Conservation (phyloP, 495 filamentous ascomycete species). For the Jackrogersella multiformis region DNA sequence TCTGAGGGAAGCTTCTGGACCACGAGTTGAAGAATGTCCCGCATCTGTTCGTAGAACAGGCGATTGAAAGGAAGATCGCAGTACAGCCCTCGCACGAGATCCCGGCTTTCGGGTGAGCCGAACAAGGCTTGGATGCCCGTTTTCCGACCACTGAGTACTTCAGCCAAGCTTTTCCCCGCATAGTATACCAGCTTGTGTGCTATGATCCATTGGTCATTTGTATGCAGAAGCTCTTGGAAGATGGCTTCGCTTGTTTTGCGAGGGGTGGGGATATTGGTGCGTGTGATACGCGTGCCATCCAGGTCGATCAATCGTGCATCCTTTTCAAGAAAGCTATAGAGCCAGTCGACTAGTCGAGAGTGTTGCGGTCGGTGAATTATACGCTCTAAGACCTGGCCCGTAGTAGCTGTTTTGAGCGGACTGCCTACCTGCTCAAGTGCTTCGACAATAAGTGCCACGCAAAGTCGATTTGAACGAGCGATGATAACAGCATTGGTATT, state of each 20-base stretch:
- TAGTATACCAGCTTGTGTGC: background rate
- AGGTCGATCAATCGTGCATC: slow-evolving; percentile 52
- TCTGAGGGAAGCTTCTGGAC: slow-evolving; percentile 23
- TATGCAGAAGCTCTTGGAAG: slow-evolving; percentile 44
- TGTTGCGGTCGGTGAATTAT: slow-evolving; percentile 50
- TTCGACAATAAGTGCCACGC: slow-evolving; percentile 52
- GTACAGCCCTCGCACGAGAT: slow-evolving; percentile 55
- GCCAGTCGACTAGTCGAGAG: slow-evolving; percentile 46
- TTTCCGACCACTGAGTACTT: slow-evolving; percentile 50
- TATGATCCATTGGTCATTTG: background rate
- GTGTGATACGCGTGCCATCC: slow-evolving; percentile 42
- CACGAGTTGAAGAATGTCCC: slow-evolving; percentile 47
- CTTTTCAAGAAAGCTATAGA: slow-evolving; percentile 54
- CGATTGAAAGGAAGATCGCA: slow-evolving; percentile 51
- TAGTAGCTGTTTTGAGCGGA: slow-evolving; percentile 41
- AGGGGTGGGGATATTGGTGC: slow-evolving; percentile 47
- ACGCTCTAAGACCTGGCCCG: slow-evolving; percentile 49
- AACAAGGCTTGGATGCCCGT: slow-evolving; percentile 59
- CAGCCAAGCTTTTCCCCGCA: slow-evolving; percentile 49
- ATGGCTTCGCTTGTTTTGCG: slow-evolving; percentile 41
- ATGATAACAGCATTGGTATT: background rate
- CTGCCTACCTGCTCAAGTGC: slow-evolving; percentile 58
- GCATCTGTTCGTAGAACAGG: slow-evolving; percentile 49
- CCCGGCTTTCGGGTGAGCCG: slow-evolving; percentile 51
- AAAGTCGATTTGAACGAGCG: slow-evolving; percentile 48